These are phyloP conservation scores for Melampsora larici-populina DNA, from an alignment of 1,284 basidiomycete genomes.

Conservation along the genomic window DNA sequence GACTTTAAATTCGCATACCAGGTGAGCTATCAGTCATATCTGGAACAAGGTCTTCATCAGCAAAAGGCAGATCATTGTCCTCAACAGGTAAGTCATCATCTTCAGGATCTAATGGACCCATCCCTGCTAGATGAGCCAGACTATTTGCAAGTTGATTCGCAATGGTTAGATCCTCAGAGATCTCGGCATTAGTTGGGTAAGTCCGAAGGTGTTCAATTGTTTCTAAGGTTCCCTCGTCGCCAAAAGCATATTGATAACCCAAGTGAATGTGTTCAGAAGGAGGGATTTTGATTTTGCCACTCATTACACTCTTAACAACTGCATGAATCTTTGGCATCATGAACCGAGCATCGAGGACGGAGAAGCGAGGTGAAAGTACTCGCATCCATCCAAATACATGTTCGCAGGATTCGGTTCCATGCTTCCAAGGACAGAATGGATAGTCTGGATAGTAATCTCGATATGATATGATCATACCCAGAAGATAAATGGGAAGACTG, in stretches of 20 bases:
- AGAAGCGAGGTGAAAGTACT: conserved; percentile 23
- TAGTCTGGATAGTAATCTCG: neutral
- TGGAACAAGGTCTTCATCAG: no score
- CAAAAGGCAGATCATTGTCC: no score
- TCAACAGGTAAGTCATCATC: no score
- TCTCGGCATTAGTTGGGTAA: conserved; percentile 18
- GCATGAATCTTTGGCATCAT: no score
- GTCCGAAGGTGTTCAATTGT: neutral
- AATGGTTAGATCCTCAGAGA: conserved; percentile 7
- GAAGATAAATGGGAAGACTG: conserved; percentile 7
- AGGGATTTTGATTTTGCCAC: no score
- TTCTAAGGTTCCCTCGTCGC: neutral
- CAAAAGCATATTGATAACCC: no score
- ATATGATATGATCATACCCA: conserved; percentile 23
- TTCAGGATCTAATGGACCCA: neutral
- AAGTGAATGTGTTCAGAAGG: no score
- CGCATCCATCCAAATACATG: no score
- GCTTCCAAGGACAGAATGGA: conserved; percentile 25
- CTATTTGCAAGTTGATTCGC: neutral
- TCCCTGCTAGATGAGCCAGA: conserved; percentile 14
- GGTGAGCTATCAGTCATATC: no score
- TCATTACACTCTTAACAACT: no score
- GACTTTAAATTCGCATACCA: no score
- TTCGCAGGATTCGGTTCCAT: conserved; percentile 19
- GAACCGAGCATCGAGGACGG: conserved; percentile 8